phyloP scores from a whole-genome alignment of 192 early-diverging fungal genomes.

The Coemansia sp. region DNA sequence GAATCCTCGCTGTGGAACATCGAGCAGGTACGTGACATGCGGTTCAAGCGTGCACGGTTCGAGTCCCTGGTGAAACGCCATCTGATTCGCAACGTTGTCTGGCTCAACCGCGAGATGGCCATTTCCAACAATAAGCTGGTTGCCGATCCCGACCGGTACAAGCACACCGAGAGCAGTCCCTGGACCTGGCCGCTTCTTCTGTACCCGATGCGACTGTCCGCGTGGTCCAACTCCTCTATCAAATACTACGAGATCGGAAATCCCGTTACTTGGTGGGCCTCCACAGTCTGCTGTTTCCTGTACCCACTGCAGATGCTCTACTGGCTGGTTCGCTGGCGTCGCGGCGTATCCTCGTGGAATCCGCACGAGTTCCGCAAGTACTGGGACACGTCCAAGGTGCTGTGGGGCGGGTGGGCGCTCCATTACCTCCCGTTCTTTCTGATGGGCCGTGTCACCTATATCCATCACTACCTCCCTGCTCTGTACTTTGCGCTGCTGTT shows the following conservation, averaged over 20 bases:
- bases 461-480: slow-evolving; percentile 74
- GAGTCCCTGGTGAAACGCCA: slow-evolving; percentile 11
- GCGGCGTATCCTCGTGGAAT: slow-evolving; percentile 44
- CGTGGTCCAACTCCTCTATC: slow-evolving; percentile 60
- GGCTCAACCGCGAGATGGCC: slow-evolving; percentile 75
- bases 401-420: slow-evolving; percentile 57
- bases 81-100: slow-evolving; percentile 38
- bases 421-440: slow-evolving; percentile 70
- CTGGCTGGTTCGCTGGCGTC: slow-evolving; percentile 45
- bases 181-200: slow-evolving; percentile 65
- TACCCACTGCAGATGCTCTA: slow-evolving; percentile 30
- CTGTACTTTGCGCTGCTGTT: slow-evolving; percentile 69
- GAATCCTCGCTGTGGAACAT: slow-evolving; percentile 56
- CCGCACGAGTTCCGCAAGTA: slow-evolving; percentile 54
- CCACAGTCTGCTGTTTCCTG: slow-evolving; percentile 8
- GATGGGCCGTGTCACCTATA: slow-evolving; percentile 70
- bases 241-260: slow-evolving; percentile 71
- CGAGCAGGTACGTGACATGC: slow-evolving; percentile 24
- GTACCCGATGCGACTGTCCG: slow-evolving; percentile 63
- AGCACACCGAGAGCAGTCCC: slow-evolving; percentile 55
- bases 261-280: slow-evolving; percentile 60
- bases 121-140: slow-evolving; percentile 67
- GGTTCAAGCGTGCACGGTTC: slow-evolving; percentile 22
- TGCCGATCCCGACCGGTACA: slow-evolving; percentile 68
- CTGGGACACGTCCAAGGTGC: slow-evolving; percentile 55